Evolutionary conservation across 306 rosid species (phyloP).

Genomic region (Pterocarpus macrocarpus): DNA sequence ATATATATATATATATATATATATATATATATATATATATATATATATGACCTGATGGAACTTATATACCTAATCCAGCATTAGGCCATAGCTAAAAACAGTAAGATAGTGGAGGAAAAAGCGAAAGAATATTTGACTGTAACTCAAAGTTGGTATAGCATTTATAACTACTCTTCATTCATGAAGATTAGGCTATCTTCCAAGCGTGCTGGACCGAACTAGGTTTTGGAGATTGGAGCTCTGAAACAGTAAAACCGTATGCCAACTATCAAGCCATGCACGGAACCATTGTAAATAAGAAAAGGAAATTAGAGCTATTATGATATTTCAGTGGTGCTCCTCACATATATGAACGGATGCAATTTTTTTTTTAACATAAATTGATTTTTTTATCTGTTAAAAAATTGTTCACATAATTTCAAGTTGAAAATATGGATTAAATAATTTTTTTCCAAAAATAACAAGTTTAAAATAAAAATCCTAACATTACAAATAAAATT

Average conservation of each 20-base stretch:
- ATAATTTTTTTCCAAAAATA: too few relatives aligned
- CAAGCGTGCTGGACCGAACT: constrained; percentile 37
- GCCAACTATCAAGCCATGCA: not conserved
- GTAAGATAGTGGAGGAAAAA: constrained; percentile 8
- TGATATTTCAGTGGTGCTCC: not conserved
- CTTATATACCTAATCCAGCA: constrained; percentile 32
- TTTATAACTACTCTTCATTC: constrained; percentile 8
- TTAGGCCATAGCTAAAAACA: not conserved
- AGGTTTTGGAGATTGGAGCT: not conserved
- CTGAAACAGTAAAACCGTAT: not conserved
- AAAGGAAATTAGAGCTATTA: not conserved
- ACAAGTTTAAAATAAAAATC: too few relatives aligned
- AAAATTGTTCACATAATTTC: too few relatives aligned
- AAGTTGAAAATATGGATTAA: too few relatives aligned
- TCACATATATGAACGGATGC: too few relatives aligned
- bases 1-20: too few relatives aligned
- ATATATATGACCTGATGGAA: too few relatives aligned
- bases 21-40: too few relatives aligned
- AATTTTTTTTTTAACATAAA: too few relatives aligned
- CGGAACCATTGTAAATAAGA: not conserved
- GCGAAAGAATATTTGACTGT: constrained; percentile 23
- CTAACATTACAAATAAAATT: too few relatives aligned
- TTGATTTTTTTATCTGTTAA: too few relatives aligned
- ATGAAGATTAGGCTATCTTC: constrained; percentile 27
- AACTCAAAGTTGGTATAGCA: constrained; percentile 18